Evolutionary conservation across 768 basidiomycete species (phyloP), one percentile per base, ranked within the genome.

Genomic region (Hirschioporus abietinus): DNA sequence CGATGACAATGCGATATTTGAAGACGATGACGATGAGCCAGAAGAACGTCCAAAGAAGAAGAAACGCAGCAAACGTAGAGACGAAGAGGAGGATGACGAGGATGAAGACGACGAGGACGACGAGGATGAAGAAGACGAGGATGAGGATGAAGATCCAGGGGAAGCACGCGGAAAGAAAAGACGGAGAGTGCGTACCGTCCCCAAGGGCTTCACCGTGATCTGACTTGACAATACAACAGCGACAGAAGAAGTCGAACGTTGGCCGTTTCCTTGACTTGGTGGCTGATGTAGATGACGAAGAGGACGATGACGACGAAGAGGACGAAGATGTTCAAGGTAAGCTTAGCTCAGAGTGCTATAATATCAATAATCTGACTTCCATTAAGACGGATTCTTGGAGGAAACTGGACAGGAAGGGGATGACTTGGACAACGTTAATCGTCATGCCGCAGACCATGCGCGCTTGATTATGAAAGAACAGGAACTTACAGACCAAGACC

Each of bases 231-330:
- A 60, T 59, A 62, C 64, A 88, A 87, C 87, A 84, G 67, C 85
- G 88, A 67, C 89, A 90, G 75, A 89, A 85, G 76, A 85, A 86
- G 63, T 78, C 79, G 65, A 80, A 83, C 20, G 83, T 86, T 26
- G 91, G 87, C 74, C 88, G 89, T 70, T 99, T 95, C 88, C 82
- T 99, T 71, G 97, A 99, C 86, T 84, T 96, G 66, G 94, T 96
- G 79, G 95, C 95, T 65, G 94, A 95, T 75, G 96, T 96, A 23
- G 95, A 95, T 71, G 95, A 97, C 34, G 97, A 99, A 23, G 97
- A 98, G 3, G 96, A 97, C 36, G 97, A 98, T 26, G 91, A 91
- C 1, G 95, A 96, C 23, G 93, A 89, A 7, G 92, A 92, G 2
- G 91, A 91, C 23, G 92, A 93, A 65, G 85, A 83, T 67, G 90